Evolutionary conservation across 805 yeast species (phyloP), one percentile per base, ranked within the genome.

Genomic region (Ogataea methanolica): DNA sequence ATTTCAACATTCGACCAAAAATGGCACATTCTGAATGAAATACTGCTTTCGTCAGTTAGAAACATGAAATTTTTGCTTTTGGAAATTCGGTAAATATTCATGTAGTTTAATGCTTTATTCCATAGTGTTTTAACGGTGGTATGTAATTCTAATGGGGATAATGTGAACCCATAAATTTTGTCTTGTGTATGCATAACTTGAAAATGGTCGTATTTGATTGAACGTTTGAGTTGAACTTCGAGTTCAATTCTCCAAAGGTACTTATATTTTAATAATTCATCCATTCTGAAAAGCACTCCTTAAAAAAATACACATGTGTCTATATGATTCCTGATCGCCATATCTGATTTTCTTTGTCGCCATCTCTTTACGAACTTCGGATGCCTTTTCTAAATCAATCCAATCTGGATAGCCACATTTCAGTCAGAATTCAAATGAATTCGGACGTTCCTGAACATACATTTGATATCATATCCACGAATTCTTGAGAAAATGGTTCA

Each of bases 281-380:
- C 70, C 50, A 79, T 70, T 41, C 70, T 70, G 61, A 72, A 80
- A 57, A 79, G 80, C 49, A 68, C 69, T 1, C 94, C 94, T 8
- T 84, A 74, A 64, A 85, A 84, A 67, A 81, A 86, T 80, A 63
- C 95, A 86, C 86, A 80, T 80, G 60, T 78, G 79, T 44, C 84
- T 59, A 56, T 80, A 80, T 14, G 77, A 70, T 51, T 67, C 67
- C n/a, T 70, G 64, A 11, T 69, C 73, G 12, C 85, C 86, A 46
- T 73, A 72, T 47, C 68, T 67, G 55, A 74, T 60, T 19, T 68
- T 62, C 34, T 71, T 58, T 7, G 69, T 66, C 7, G 55, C 56
- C 80, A 82, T 73, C 43, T 63, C 60, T 44, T 69, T 60, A 45
- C 85, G 69, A 12, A 74, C 67, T 43, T 63, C 58, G 5, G 70